Evolutionary conservation across 495 filamentous ascomycete species (phyloP).

Genomic region (Podospora australis): DNA sequence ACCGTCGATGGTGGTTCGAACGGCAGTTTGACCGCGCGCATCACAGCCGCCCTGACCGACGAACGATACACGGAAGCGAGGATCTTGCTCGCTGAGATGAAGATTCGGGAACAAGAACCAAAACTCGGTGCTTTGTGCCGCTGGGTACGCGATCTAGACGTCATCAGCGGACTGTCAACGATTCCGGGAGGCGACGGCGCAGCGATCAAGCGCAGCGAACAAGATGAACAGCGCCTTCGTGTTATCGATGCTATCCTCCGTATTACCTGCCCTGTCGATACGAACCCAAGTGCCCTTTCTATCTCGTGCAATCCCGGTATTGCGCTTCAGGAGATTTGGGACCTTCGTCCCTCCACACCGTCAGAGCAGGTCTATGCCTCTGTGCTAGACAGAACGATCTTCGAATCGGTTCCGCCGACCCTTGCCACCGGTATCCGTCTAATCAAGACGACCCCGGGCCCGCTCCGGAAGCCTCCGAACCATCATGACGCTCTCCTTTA

Average conservation of each 20-base stretch:
- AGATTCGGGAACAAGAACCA: constrained; percentile 33
- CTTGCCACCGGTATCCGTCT: constrained; percentile 24
- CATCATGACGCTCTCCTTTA: constrained; percentile 40
- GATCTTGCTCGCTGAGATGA: constrained; percentile 43
- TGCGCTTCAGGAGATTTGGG: constrained; percentile 28
- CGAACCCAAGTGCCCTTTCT: constrained; percentile 11
- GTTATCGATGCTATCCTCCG: constrained; percentile 40
- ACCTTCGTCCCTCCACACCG: constrained; percentile 18
- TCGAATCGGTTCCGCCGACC: constrained; percentile 12
- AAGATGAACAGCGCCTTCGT: constrained; percentile 27
- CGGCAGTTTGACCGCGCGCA: constrained; percentile 35
- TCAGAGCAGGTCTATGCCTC: constrained; percentile 26
- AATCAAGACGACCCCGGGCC: constrained; percentile 38
- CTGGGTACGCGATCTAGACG: constrained; percentile 46
- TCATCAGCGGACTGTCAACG: constrained; percentile 35
- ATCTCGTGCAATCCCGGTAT: constrained; percentile 20
- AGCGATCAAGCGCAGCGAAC: constrained; percentile 7
- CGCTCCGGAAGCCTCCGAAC: constrained; percentile 43
- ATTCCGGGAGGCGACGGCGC: not conserved
- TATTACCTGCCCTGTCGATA: constrained; percentile 33
- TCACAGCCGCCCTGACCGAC: constrained; percentile 39
- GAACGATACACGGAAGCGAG: constrained; percentile 35
- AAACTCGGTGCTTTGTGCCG: constrained; percentile 43
- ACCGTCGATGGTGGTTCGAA: constrained; percentile 9
- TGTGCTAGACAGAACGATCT: constrained; percentile 31